phyloP scores from a whole-genome alignment of 495 filamentous ascomycete species.

The Penicillium antarcticum region DNA sequence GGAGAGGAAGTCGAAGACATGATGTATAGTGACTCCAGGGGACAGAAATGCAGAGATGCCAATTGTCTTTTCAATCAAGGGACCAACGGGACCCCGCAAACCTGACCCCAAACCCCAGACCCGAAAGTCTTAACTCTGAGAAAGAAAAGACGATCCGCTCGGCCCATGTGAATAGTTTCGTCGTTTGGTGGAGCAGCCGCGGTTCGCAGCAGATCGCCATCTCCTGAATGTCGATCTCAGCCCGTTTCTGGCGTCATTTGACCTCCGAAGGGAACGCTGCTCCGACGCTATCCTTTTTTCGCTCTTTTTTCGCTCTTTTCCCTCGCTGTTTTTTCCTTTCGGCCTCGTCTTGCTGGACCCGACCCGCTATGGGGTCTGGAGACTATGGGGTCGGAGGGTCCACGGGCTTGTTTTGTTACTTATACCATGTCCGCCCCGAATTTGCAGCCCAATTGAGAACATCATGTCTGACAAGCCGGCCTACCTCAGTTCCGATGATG shows the following conservation, averaged over 20 bases:
- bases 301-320: slow-evolving; percentile 1
- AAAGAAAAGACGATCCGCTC: not conserved
- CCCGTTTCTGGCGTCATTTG: slow-evolving; percentile 2
- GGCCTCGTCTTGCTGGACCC: not conserved
- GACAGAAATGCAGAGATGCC: too few relatives aligned
- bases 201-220: slow-evolving; percentile 28
- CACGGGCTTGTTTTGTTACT: slow-evolving; percentile 11
- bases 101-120: not conserved
- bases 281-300: slow-evolving; percentile 11
- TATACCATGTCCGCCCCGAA: too few relatives aligned
- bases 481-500: slow-evolving; percentile 25
- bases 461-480: slow-evolving; percentile 27
- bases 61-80: too few relatives aligned
- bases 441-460: not conserved
- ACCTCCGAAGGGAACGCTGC: slow-evolving; percentile 14
- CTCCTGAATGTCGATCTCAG: slow-evolving; percentile 16
- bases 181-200: slow-evolving; percentile 12
- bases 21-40: not conserved
- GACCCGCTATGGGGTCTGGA: slow-evolving; percentile 2
- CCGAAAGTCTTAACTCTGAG: too few relatives aligned
- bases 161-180: slow-evolving; percentile 7
- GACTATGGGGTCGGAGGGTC: slow-evolving; percentile 4
- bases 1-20: slow-evolving; percentile 19
- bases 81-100: not conserved
- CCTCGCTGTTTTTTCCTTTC: not conserved